These are phyloP conservation scores for Wickerhamomyces canadensis DNA, from an alignment of 805 yeast species.

Conservation along the genomic window DNA sequence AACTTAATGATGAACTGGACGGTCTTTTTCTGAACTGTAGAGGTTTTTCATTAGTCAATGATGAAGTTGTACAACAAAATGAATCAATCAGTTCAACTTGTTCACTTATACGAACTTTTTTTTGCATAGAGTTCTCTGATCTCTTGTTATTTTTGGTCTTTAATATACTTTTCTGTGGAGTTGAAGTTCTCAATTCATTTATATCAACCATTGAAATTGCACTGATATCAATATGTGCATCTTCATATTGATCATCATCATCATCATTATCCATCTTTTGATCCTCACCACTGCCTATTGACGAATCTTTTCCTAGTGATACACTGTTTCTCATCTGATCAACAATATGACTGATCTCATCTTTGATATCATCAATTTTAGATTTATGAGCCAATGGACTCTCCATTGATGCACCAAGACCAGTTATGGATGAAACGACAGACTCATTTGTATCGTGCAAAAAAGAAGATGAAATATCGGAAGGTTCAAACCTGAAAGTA, in stretches of 20 bases:
- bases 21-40: conserved; percentile 3
- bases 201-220: neutral
- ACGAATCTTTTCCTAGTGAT: neutral
- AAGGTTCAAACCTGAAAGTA: too few species aligned
- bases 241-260: neutral
- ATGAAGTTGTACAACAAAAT: too few species aligned
- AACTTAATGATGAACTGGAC: neutral
- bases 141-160: neutral
- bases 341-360: conserved; percentile 2
- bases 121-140: neutral
- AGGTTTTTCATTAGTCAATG: neutral
- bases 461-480: too few species aligned
- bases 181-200: neutral
- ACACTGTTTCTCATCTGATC: conserved; percentile 9
- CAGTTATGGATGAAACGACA: neutral
- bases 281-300: neutral
- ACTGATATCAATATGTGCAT: neutral
- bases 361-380: conserved; percentile 26
- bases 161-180: neutral
- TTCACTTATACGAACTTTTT: conserved; percentile 17
- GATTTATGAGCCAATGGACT: conserved; percentile 10
- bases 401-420: neutral
- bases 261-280: conserved; percentile 1
- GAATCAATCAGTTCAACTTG: conserved; percentile 7
- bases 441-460: conserved; percentile 1